Evolutionary conservation across 2,329 filamentous ascomycete species (phyloP), one percentile per base, ranked within the genome.

Genomic region (Cytospora piceicola): DNA sequence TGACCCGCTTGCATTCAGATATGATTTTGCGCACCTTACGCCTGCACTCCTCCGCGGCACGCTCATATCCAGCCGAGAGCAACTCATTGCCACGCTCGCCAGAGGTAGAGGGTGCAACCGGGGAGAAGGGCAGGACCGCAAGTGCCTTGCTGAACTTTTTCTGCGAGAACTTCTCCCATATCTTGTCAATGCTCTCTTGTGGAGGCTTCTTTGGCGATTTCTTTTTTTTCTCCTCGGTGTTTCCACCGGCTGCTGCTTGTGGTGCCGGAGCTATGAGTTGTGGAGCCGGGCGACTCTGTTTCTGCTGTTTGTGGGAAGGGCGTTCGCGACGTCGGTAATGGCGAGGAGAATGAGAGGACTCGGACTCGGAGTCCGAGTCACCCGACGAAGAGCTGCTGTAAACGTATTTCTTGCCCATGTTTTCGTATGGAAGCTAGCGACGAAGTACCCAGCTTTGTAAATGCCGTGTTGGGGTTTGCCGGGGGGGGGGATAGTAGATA

Each of bases 1-100:
- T 96, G 46, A 93, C 82, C 27, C 91, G 82, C 69, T 84, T 82
- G 77, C 92, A 95, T 71, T 88, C 85, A 68, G 83, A 78, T 57
- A 87, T 85, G 66, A 88, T 88, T 73, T 87, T 87, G 56, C 81
- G 77, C 39, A 82, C 90, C 77, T 81, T 90, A 55, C 84, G 83
- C 24, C 81, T 82, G 73, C 89, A 92, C 70, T 88, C 85, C 24
- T 87, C 85, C 1, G 80, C 84, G 0, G 88, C 89, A 56, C 88
- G 82, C 69, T 90, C 84, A 71, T 89, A 91, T 5, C 86, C 86
- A 4, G 82, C 81, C 51, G 78, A 80, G 4, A 90, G 78, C 53
- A 88, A 81, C 74, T 89, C 85, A 68, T 90, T 90, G 29, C 83
- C 83, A 62, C 77, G 82, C 69, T 81, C 82, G 51, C 78, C 80